Evolutionary conservation across 768 basidiomycete genomes (phyloP).

Genomic region (Boletus edulis): DNA sequence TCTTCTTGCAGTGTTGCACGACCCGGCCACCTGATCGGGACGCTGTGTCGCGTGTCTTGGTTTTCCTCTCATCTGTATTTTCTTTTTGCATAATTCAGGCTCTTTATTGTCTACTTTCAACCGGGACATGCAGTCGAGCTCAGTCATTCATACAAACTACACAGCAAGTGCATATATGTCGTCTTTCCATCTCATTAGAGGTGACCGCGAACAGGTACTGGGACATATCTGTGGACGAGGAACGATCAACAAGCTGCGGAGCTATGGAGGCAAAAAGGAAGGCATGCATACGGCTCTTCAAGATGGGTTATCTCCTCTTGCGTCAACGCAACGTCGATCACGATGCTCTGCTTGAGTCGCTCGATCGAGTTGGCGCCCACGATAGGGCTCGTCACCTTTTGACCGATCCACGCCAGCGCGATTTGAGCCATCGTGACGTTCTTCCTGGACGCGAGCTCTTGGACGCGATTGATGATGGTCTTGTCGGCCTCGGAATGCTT

Average conservation of each 20-base stretch:
- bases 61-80: constrained; percentile 8
- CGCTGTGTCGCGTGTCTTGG: not conserved
- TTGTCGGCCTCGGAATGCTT: constrained; percentile 28
- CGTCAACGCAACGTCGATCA: constrained; percentile 23
- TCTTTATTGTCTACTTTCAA: not conserved
- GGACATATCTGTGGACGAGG: too few species aligned
- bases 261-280: not conserved
- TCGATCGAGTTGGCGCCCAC: constrained; percentile 37
- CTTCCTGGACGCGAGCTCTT: constrained; percentile 39
- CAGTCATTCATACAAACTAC: not conserved
- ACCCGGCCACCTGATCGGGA: constrained; percentile 50
- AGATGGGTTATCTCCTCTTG: constrained; percentile 31
- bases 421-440: constrained; percentile 43
- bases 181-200: not conserved
- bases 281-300: constrained; percentile 23
- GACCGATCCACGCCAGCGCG: constrained; percentile 41
- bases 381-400: constrained; percentile 45
- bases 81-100: constrained; percentile 10
- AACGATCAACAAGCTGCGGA: too few species aligned
- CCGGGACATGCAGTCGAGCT: not conserved
- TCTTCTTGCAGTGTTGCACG: constrained; percentile 80
- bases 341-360: constrained; percentile 31
- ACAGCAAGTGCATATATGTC: constrained; percentile 1
- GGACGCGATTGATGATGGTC: constrained; percentile 39
- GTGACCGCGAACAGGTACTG: constrained; percentile 14